These are phyloP conservation scores for Dryas drummondii DNA, from an alignment of 306 rosid species.

Conservation along the genomic window DNA sequence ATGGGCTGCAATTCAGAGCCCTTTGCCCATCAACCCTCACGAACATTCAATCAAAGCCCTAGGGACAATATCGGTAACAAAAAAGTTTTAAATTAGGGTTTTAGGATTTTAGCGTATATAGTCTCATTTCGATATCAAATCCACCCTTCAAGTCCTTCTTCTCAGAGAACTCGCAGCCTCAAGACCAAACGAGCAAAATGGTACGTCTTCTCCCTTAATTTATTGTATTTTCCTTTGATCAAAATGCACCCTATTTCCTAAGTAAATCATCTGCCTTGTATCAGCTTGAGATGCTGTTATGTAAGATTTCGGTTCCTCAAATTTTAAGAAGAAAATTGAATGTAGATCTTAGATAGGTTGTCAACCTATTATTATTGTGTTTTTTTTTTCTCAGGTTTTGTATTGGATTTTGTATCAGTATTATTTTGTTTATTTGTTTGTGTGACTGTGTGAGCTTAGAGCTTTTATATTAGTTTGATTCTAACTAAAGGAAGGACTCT, in stretches of 20 bases:
- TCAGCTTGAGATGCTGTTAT: neutral
- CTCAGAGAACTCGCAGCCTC: neutral
- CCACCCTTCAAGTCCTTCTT: neutral
- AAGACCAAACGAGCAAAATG: constrained; percentile 5
- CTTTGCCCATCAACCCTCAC: neutral
- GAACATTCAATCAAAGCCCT: neutral
- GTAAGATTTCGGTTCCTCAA: neutral
- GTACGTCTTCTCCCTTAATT: neutral
- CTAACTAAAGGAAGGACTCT: neutral
- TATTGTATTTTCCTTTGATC: neutral
- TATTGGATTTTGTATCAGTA: neutral
- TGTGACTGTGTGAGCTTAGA: too few relatives aligned
- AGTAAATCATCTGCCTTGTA: too few relatives aligned
- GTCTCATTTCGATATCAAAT: neutral
- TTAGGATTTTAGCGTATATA: neutral
- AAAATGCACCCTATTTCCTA: neutral
- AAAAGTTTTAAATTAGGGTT: constrained; percentile 6
- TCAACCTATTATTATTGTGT: neutral
- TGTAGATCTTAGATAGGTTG: neutral
- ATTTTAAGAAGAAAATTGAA: neutral
- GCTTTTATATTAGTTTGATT: neutral
- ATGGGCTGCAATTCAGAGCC: neutral
- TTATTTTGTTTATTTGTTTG: too few relatives aligned
- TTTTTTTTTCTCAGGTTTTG: neutral
- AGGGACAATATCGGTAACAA: neutral